Conservation (phyloP, 495 filamentous ascomycete species). For the Lasiosphaeria miniovina region DNA sequence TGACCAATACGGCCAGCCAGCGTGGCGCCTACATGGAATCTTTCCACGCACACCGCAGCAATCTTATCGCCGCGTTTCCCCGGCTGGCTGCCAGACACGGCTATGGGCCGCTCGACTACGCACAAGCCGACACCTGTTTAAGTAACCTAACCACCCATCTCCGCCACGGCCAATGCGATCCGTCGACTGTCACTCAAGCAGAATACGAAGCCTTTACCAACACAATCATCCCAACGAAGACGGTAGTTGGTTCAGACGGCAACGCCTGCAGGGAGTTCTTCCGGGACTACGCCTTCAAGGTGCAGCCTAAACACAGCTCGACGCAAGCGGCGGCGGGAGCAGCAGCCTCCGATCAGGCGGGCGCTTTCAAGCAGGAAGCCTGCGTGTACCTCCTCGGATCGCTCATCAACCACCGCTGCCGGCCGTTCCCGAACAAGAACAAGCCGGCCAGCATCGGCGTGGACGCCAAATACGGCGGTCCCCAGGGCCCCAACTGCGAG, state of each 20-base stretch:
- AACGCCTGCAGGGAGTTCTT: conserved; percentile 25
- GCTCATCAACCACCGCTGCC: conserved; percentile 37
- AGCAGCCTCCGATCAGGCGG: too few relatives aligned
- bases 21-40: conserved; percentile 8
- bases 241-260: neutral
- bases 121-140: neutral
- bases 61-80: conserved; percentile 17
- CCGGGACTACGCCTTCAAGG: conserved; percentile 28
- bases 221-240: neutral
- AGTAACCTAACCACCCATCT: conserved; percentile 17
- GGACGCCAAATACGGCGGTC: neutral
- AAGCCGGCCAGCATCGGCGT: neutral
- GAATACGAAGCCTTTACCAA: conserved; percentile 21
- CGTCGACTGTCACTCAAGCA: conserved; percentile 13
- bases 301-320: too few relatives aligned
- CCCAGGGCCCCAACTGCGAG: conserved; percentile 26
- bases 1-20: conserved; percentile 12
- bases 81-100: conserved; percentile 14
- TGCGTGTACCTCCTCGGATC: conserved; percentile 31
- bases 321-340: too few relatives aligned
- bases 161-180: conserved; percentile 18
- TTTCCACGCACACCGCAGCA: neutral
- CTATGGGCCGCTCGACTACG: conserved; percentile 4
- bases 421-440: conserved; percentile 1
- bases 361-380: conserved; percentile 7